Evolutionary conservation across 2,329 filamentous ascomycete species (phyloP).

Genomic region (Fusarium sulawesiense): DNA sequence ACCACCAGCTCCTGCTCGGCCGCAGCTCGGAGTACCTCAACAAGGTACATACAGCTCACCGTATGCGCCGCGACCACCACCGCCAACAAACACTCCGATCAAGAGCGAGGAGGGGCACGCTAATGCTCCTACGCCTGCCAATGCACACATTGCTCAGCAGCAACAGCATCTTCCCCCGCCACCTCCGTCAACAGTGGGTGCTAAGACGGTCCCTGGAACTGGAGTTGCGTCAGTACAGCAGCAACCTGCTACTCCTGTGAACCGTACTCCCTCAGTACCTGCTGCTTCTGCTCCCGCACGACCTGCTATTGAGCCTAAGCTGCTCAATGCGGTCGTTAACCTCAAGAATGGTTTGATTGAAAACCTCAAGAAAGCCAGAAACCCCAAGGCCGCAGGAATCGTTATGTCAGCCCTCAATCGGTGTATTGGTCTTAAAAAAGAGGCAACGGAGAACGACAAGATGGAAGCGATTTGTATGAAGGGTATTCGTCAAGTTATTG

Average conservation of each 20-base stretch:
- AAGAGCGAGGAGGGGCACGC: conserved; percentile 48
- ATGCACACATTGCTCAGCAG: conserved; percentile 24
- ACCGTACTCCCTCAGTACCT: conserved; percentile 45
- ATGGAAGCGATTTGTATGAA: conserved; percentile 61
- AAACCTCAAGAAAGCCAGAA: conserved; percentile 57
- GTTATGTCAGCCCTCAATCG: conserved; percentile 66
- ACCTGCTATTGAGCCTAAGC: conserved; percentile 58
- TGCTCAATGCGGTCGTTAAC: conserved; percentile 56
- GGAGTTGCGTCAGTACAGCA: conserved; percentile 29
- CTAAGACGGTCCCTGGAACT: conserved; percentile 38
- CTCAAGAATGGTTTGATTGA: conserved; percentile 61
- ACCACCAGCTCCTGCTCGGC: conserved; percentile 51
- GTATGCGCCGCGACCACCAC: conserved; percentile 52
- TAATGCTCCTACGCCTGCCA: conserved; percentile 7
- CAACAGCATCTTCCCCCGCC: conserved; percentile 19
- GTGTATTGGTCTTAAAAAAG: conserved; percentile 60
- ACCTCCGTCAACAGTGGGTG: conserved; percentile 24
- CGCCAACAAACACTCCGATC: conserved; percentile 41
- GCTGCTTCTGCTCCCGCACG: conserved; percentile 44
- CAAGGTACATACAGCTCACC: conserved; percentile 53
- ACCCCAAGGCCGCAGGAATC: conserved; percentile 58
- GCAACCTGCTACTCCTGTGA: conserved; percentile 33
- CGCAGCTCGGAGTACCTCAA: conserved; percentile 49
- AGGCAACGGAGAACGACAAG: conserved; percentile 57
- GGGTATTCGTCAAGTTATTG: conserved; percentile 56